Evolutionary conservation across 495 filamentous ascomycete genomes (phyloP).

Genomic region (Jackrogersella minutella): DNA sequence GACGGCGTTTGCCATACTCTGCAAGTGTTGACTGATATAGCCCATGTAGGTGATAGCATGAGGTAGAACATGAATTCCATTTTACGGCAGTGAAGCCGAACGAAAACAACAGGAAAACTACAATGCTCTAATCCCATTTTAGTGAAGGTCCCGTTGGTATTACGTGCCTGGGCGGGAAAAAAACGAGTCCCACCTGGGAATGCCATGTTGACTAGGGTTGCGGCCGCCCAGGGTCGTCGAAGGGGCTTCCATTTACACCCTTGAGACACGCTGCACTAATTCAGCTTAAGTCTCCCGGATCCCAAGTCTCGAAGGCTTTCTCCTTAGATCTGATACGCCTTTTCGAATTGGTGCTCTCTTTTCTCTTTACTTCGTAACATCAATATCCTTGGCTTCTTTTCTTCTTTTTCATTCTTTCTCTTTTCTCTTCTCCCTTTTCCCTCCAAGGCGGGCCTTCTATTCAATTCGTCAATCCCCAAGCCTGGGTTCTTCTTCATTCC

Average conservation of each 20-base stretch:
- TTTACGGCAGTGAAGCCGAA: neutral
- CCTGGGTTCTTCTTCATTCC: conserved; percentile 32
- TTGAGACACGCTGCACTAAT: conserved; percentile 46
- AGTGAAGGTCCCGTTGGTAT: conserved; percentile 1
- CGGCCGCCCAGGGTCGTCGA: conserved; percentile 36
- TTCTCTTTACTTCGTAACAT: conserved; percentile 39
- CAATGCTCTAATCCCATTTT: neutral
- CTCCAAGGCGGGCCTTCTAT: conserved; percentile 41
- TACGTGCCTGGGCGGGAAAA: neutral
- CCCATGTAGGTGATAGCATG: neutral
- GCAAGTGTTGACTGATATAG: neutral
- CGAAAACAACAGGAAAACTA: neutral
- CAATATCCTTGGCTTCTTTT: conserved; percentile 36
- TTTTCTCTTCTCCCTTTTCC: conserved; percentile 36
- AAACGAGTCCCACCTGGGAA: conserved; percentile 16
- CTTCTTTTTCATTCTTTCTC: conserved; percentile 42
- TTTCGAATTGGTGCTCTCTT: conserved; percentile 41
- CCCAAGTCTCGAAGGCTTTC: conserved; percentile 36
- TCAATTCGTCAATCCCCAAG: conserved; percentile 29
- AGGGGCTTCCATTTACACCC: conserved; percentile 47
- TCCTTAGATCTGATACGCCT: conserved; percentile 46
- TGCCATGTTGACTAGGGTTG: conserved; percentile 19
- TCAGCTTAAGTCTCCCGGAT: conserved; percentile 37
- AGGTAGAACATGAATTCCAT: neutral
- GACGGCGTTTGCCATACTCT: neutral